Evolutionary conservation across 495 filamentous ascomycete genomes (phyloP), one percentile per base, ranked within the genome.

Genomic region (Aspergillus affinis): DNA sequence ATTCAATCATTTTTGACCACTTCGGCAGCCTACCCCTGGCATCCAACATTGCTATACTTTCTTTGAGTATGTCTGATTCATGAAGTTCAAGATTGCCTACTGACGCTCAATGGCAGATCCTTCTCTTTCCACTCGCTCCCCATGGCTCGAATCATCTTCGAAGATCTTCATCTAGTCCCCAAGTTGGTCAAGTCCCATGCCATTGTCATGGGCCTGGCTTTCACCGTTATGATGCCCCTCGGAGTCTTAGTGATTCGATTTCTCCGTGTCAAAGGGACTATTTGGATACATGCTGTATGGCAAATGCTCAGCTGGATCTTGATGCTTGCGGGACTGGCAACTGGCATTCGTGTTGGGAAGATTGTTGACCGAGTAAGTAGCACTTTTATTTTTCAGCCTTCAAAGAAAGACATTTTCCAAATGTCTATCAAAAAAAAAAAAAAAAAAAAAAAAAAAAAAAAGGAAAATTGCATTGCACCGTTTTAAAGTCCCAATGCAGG

Each of bases 121-220:
- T 26, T 4, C 2, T 32, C 29, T 32, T 32, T 7, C 29, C 8
- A 1, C 8, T 32, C n/a, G n/a, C 10, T 10, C 29, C 8, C 29
- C 6, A 32, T 32, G 29, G 3, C 29, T 32, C 29, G 8, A 32
- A 32, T 56, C 29, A 59, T 63, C 15, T 60, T 54, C 19, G 48
- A 64, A 64, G 61, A 64, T 23, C 17, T 64, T 20, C 61, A 50
- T 23, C 48, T 60, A 13, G 57, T 64, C 21, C 58, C 61, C 6
- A 41, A 48, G 19, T 60, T 44, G 27, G 58, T 54, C 23, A 60
- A 57, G 48, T 57, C 61, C 5, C 54, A 64, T 41, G 57, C 57
- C 0, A 23, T 64, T 17, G 18, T 54, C 13, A 64, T 64, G 61
- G 29, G 56, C 2, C n/a, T 64, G 4, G 41, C 57, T 10, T 64